Evolutionary conservation across 78 protist genomes (phyloP).

Genomic region (Tieghemostelium lacteum): DNA sequence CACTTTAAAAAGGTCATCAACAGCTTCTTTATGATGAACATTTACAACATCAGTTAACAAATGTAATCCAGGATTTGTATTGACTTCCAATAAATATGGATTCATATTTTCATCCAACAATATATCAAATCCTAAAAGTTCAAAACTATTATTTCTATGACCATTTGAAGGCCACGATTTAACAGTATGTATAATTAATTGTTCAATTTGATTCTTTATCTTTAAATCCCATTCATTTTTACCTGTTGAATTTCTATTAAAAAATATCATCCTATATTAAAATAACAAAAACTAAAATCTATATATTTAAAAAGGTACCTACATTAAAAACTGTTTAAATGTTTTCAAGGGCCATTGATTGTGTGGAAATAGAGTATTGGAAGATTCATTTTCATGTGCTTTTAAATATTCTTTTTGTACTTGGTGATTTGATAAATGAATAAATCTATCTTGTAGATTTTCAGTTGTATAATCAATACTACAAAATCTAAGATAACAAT

Average conservation of each 20-base stretch:
- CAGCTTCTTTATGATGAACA: constrained; percentile 37
- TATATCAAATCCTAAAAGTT: constrained; percentile 81
- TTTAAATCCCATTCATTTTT: constrained; percentile 19
- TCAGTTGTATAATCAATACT: constrained; percentile 25
- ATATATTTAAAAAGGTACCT: background rate
- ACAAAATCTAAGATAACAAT: constrained; percentile 64
- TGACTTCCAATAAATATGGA: constrained; percentile 59
- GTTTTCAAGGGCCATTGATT: constrained; percentile 49
- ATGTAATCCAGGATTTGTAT: constrained; percentile 66
- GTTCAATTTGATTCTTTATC: background rate
- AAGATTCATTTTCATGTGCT: too few species aligned
- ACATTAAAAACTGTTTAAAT: constrained; percentile 17
- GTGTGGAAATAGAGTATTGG: constrained; percentile 6
- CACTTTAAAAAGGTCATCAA: constrained; percentile 44
- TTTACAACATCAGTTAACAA: constrained; percentile 47
- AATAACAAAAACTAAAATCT: too few species aligned
- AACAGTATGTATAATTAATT: constrained; percentile 21
- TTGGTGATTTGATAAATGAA: constrained; percentile 63
- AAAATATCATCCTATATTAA: background rate
- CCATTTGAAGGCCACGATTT: constrained; percentile 34
- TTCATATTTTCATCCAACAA: constrained; percentile 31
- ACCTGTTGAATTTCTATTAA: background rate
- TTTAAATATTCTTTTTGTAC: constrained; percentile 46
- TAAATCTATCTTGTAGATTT: constrained; percentile 32
- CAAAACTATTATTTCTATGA: constrained; percentile 53